Evolutionary conservation across 306 rosid species (phyloP).

Genomic region (Senna siamea): DNA sequence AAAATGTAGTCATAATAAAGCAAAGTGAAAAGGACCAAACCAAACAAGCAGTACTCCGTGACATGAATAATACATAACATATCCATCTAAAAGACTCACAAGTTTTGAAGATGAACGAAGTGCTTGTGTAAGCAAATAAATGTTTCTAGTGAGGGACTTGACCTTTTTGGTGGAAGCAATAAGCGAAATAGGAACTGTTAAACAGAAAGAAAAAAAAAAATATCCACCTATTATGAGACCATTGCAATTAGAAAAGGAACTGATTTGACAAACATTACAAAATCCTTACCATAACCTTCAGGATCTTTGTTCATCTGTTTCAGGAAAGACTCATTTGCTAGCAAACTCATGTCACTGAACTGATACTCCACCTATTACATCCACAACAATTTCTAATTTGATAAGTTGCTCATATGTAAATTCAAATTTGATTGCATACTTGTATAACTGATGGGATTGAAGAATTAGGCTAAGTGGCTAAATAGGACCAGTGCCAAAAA

Average conservation of each 20-base stretch:
- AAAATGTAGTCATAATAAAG: slow-evolving; percentile 17
- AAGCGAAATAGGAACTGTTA: slow-evolving; percentile 71
- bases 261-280: slow-evolving; percentile 10
- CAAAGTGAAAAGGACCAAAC: neutral
- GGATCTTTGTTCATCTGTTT: slow-evolving; percentile 88
- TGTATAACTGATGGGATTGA: neutral
- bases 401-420: neutral
- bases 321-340: slow-evolving; percentile 84
- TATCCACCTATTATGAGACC: slow-evolving; percentile 14
- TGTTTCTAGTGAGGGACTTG: slow-evolving; percentile 67
- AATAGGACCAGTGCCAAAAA: neutral
- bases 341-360: slow-evolving; percentile 84
- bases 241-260: neutral
- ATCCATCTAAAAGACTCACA: slow-evolving; percentile 52
- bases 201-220: slow-evolving; percentile 15
- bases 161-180: slow-evolving; percentile 82
- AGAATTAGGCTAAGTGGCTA: neutral
- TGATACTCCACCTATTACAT: slow-evolving; percentile 82
- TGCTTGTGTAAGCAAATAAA: slow-evolving; percentile 64
- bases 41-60: neutral
- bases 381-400: neutral
- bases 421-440: neutral
- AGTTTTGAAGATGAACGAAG: slow-evolving; percentile 84
- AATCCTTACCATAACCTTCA: slow-evolving; percentile 83
- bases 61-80: neutral